Evolutionary conservation across 805 yeast genomes (phyloP), one percentile per base, ranked within the genome.

Genomic region (Candida methanosorbosa): DNA sequence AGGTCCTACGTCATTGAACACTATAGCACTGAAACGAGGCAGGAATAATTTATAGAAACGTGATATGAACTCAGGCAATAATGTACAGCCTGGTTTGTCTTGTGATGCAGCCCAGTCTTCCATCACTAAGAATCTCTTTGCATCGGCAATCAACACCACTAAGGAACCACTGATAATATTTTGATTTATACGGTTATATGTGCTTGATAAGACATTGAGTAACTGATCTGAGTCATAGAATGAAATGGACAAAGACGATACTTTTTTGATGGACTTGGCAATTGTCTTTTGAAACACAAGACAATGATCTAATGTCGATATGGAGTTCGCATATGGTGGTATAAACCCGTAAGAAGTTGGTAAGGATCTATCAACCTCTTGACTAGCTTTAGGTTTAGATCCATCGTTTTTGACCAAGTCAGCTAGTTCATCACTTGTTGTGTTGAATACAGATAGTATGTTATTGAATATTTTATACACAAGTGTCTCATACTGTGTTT

Each of bases 311-410:
- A 76, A 52, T 3, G 81, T 64, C 30, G 83, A 66, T 18, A 82
- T 57, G 8, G 81, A 70, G 47, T 80, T 82, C 1, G 86, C 64
- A 35, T 64, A 63, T 1, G 80, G 78, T 3, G 90, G 88, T 17
- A 79, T 49, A 45, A 76, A 78, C 1, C 79, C 78, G 50, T 62
- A 72, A 24, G 56, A 46, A 2, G 42, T 42, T 8, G 39, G 33
- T 6, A 33, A 27, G 21, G 32, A 21, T 5, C 39, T 16, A 14
- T 42, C 27, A 12, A 24, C 27, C 6, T n/a, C 11, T 9, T 8
- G 8, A 11, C 11, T 9, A 21, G 23, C 28, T 17, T 28, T 28
- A 16, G 14, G 13, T 14, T 38, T 22, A 23, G 50, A 23, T 2
- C 49, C 48, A 13, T 32, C 23, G 23, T 24, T n/a, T 24, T n/a